Evolutionary conservation across 2,329 filamentous ascomycete species (phyloP), one percentile per base, ranked within the genome.

Genomic region (Torrubiella hemipterigena): DNA sequence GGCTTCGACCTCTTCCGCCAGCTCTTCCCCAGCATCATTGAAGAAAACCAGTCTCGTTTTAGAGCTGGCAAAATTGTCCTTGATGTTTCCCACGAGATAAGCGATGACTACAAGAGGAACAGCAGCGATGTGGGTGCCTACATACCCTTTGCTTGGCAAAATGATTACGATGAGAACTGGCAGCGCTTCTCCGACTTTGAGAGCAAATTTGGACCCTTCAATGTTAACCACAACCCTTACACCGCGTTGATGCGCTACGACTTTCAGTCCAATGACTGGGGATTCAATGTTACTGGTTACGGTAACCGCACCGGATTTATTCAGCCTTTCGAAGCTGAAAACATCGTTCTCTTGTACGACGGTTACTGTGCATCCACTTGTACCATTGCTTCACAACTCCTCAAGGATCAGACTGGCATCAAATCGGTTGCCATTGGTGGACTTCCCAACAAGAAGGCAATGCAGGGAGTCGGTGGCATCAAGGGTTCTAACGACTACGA

Each of bases 1-100:
- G 73, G 69, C 12, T 74, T 72, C 40, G 73, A 77, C 43, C 58
- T 79, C 17, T 77, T 77, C 53, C 67, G 69, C 32, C 54, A 67
- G 46, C 55, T 75, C 0, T 68, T 70, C 34, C 46, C 46, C 4
- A 12, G 31, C 4, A 59, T 68, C 30, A 56, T 39, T 38, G 54
- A 41, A 35, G 49, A 38, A 29, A 65, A 39, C 40, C 58, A 40
- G 44, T 55, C 53, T 12, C 54, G 53, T 24, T 59, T 56, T 56
- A 54, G 55, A 26, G 47, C 51, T 17, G 52, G 44, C 32, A 43
- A 50, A 6, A 51, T 61, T 14, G 69, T 66, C 27, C 43, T 59
- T 9, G 56, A 55, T 5, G 54, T 67, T 5, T 55, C 66, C 7
- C 45, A 58, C 5, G 52, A 67, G 38, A 49, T 57, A 39, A 52